Percentiles rank a stretch among this genome's conserved stretches.
These are phyloP conservation scores for Ceratobasidium sp. DNA, from an alignment of 1,284 basidiomycete genomes.

Conservation along the genomic window DNA sequence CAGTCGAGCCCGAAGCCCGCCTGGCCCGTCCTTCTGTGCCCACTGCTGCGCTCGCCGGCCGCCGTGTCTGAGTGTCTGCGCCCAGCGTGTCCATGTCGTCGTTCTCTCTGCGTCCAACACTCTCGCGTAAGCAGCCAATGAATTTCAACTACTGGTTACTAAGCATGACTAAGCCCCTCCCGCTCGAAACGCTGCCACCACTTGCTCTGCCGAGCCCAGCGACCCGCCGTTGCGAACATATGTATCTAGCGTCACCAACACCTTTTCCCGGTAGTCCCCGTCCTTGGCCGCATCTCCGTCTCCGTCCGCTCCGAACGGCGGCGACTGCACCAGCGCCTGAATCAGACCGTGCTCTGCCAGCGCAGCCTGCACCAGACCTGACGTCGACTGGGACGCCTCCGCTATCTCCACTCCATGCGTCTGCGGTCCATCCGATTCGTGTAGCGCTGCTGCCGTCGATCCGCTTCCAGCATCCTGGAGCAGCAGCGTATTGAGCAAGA, in stretches of 20 bases:
- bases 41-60: slow-evolving; percentile 25
- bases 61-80: slow-evolving; percentile 20
- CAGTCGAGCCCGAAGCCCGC: neutral
- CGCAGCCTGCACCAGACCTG: slow-evolving; percentile 20
- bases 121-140: slow-evolving; percentile 22
- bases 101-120: slow-evolving; percentile 29
- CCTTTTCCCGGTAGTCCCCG: slow-evolving; percentile 22
- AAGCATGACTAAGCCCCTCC: slow-evolving; percentile 20
- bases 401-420: neutral
- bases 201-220: neutral
- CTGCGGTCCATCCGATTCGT: slow-evolving; percentile 21
- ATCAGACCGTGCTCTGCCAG: slow-evolving; percentile 20
- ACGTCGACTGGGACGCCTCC: neutral
- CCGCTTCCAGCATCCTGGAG: slow-evolving; percentile 55
- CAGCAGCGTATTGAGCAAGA: slow-evolving; percentile 84
- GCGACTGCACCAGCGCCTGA: slow-evolving; percentile 5
- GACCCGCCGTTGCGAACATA: neutral
- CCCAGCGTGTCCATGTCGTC: slow-evolving; percentile 39
- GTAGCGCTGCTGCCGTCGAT: slow-evolving; percentile 16
- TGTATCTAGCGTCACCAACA: slow-evolving; percentile 1
- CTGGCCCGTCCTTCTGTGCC: neutral
- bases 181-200: slow-evolving; percentile 17
- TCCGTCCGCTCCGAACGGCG: slow-evolving; percentile 15
- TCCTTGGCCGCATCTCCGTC: slow-evolving; percentile 15
- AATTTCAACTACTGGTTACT: slow-evolving; percentile 31